These are phyloP conservation scores for Corylus heterophylla DNA, from an alignment of 306 rosid genomes.

Conservation along the genomic window DNA sequence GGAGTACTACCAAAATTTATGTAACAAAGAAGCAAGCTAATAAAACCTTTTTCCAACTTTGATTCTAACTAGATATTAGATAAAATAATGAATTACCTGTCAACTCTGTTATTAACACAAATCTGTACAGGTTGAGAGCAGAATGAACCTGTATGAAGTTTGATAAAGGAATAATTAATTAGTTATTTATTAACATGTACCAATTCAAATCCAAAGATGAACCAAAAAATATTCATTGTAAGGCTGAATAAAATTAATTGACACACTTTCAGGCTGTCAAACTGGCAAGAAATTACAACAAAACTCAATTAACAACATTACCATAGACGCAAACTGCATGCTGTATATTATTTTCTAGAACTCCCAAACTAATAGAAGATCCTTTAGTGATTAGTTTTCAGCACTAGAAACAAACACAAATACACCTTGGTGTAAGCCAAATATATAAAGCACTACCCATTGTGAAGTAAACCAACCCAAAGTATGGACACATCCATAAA, in stretches of 20 bases:
- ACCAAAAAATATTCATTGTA: not conserved
- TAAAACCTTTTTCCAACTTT: not conserved
- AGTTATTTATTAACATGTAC: not conserved
- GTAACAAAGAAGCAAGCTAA: not conserved
- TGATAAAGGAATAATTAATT: not conserved
- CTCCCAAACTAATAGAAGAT: not conserved
- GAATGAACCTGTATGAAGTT: conserved; percentile 59
- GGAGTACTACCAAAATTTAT: not conserved
- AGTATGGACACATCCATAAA: not conserved
- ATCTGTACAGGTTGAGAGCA: conserved; percentile 89
- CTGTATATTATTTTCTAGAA: not conserved
- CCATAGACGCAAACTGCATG: not conserved
- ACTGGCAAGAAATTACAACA: no score
- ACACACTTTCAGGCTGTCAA: no score
- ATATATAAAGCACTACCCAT: no score
- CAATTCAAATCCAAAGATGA: not conserved
- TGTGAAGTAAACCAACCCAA: no score
- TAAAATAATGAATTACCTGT: conserved; percentile 46
- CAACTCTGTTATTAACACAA: conserved; percentile 71
- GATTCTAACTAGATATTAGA: not conserved
- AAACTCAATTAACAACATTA: not conserved
- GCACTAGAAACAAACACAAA: not conserved
- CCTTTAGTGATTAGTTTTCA: not conserved
- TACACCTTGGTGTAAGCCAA: not conserved
- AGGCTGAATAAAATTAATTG: not conserved